phyloP scores from a whole-genome alignment of 257 asterid species.

The Capsicum chinense region DNA sequence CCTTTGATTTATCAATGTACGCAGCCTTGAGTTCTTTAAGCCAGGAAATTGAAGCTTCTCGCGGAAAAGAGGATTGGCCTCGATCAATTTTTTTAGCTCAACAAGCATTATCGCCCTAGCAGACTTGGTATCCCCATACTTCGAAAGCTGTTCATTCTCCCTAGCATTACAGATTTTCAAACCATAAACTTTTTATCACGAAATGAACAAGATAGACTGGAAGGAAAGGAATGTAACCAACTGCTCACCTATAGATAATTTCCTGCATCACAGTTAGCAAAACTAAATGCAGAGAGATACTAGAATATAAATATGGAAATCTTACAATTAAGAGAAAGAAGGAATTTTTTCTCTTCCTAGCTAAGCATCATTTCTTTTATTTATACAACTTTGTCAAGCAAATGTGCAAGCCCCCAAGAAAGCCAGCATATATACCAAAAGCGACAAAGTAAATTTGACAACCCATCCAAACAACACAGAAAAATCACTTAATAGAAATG shows the following conservation, averaged over 20 bases:
- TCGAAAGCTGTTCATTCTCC: constrained; percentile 61
- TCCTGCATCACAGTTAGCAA: background rate
- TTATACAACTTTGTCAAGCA: constrained; percentile 17
- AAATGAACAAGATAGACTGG: constrained; percentile 32
- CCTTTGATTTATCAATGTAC: constrained; percentile 69
- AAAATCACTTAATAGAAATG: background rate
- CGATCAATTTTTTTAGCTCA: constrained; percentile 57
- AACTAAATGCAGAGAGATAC: constrained; percentile 16
- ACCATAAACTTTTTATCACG: background rate
- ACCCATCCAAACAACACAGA: background rate
- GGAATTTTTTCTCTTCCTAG: background rate
- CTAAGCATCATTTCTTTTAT: background rate
- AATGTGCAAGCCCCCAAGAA: constrained; percentile 12
- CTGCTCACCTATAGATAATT: background rate
- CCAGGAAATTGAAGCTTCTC: constrained; percentile 67
- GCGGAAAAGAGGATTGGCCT: constrained; percentile 62
- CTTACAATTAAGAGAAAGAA: background rate
- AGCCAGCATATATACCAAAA: background rate
- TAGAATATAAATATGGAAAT: background rate
- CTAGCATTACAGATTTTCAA: constrained; percentile 39
- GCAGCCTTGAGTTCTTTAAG: constrained; percentile 55
- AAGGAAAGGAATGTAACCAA: background rate
- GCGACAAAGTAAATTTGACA: constrained; percentile 5
- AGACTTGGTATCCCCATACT: constrained; percentile 58
- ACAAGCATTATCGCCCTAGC: constrained; percentile 56